These are phyloP conservation scores for Pythium rishiriense DNA, from an alignment of 352 stramenopile species.

Conservation along the genomic window DNA sequence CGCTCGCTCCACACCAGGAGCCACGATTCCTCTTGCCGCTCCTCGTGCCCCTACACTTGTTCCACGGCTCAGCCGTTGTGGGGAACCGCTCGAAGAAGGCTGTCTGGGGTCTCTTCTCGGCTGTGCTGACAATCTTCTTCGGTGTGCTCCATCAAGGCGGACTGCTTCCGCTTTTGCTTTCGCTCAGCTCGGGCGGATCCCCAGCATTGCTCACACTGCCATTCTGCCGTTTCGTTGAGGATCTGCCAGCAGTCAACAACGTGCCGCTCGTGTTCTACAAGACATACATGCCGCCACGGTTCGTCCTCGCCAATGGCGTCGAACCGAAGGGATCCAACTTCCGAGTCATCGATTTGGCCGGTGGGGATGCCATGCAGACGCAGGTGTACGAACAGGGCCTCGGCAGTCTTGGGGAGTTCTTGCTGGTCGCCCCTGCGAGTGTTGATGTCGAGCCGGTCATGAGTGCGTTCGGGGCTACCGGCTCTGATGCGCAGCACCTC, in stretches of 20 bases:
- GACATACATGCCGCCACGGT: slow-evolving; percentile 83
- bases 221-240: slow-evolving; percentile 31
- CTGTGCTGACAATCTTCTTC: slow-evolving; percentile 56
- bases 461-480: neutral
- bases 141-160: slow-evolving; percentile 74
- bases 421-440: slow-evolving; percentile 51
- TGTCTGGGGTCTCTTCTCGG: slow-evolving; percentile 59
- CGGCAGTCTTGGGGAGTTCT: slow-evolving; percentile 2
- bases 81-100: slow-evolving; percentile 5
- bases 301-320: slow-evolving; percentile 42
- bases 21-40: slow-evolving; percentile 90
- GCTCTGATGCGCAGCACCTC: neutral
- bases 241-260: neutral
- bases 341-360: slow-evolving; percentile 54
- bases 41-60: slow-evolving; percentile 82
- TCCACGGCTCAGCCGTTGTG: slow-evolving; percentile 24
- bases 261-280: slow-evolving; percentile 62
- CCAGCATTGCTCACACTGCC: slow-evolving; percentile 22
- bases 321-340: slow-evolving; percentile 26
- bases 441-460: slow-evolving; percentile 33
- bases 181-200: slow-evolving; percentile 29
- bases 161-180: slow-evolving; percentile 58
- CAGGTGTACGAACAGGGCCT: slow-evolving; percentile 14
- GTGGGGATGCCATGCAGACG: slow-evolving; percentile 25
- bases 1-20: slow-evolving; percentile 93